phyloP scores from a whole-genome alignment of 495 filamentous ascomycete genomes.

The Penicillium maclennaniae region DNA sequence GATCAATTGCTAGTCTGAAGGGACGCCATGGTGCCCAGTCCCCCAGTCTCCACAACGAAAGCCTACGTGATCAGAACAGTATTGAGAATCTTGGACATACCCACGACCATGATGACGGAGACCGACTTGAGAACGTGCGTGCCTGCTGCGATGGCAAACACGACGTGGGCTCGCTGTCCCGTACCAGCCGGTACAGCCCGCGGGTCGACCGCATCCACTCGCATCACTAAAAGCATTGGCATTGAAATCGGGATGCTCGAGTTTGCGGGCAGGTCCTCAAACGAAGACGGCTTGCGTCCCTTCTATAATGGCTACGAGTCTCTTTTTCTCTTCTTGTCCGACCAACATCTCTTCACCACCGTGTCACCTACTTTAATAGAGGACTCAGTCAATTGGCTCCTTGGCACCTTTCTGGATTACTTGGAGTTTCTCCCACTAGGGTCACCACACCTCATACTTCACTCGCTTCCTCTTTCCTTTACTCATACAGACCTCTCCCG shows the following conservation, averaged over 20 bases:
- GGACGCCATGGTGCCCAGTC: conserved; percentile 32
- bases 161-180: conserved; percentile 48
- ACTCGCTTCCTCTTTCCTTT: conserved; percentile 13
- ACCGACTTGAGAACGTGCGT: conserved; percentile 87
- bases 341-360: conserved; percentile 3
- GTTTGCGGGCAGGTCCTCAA: conserved; percentile 32
- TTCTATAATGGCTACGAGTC: conserved; percentile 31
- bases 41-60: conserved; percentile 63
- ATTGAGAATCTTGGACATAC: conserved; percentile 76
- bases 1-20: conserved; percentile 41
- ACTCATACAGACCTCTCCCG: conserved; percentile 9
- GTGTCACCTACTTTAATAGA: conserved; percentile 9
- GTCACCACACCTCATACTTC: not conserved
- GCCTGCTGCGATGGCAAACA: conserved; percentile 93
- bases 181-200: conserved; percentile 44
- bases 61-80: conserved; percentile 64
- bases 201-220: conserved; percentile 37
- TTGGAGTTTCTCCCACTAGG: not conserved
- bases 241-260: conserved; percentile 19
- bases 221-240: conserved; percentile 29
- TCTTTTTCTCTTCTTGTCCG: conserved; percentile 25
- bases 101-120: conserved; percentile 66
- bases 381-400: conserved; percentile 1
- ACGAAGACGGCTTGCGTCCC: conserved; percentile 21
- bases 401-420: conserved; percentile 3